Conservation (phyloP, 116 monocot genomes). For the Posidonia oceanica region DNA sequence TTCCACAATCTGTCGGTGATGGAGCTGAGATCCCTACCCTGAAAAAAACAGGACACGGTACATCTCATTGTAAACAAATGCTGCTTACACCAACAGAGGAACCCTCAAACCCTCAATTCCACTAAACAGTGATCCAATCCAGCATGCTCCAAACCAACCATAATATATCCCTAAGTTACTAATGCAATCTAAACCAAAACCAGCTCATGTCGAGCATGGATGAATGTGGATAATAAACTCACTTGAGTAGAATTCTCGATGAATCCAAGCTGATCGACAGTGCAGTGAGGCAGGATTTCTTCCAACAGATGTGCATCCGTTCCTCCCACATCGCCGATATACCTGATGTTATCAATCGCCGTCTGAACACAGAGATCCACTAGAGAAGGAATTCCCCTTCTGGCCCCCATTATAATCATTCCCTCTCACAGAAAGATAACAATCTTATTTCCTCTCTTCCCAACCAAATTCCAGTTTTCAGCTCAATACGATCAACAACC, state of each 20-base stretch:
- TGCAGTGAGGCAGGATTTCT: conserved; percentile 72
- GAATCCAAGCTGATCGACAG: conserved; percentile 44
- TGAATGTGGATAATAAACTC: neutral
- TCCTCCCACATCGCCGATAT: conserved; percentile 62
- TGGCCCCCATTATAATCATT: neutral
- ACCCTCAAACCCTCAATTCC: neutral
- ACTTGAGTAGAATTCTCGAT: conserved; percentile 66
- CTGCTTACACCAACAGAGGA: neutral
- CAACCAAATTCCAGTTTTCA: no score
- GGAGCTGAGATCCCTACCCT: conserved; percentile 72
- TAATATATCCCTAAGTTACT: neutral
- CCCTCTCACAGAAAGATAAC: no score
- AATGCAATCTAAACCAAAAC: neutral
- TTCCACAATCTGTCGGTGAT: conserved; percentile 80
- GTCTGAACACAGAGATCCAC: conserved; percentile 50
- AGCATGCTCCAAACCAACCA: neutral
- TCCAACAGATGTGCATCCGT: conserved; percentile 46
- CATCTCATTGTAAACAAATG: no score
- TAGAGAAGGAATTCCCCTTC: conserved; percentile 36
- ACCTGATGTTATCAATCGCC: conserved; percentile 63
- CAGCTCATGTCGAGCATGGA: neutral
- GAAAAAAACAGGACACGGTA: neutral
- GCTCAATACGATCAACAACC: no score
- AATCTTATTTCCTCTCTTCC: no score
- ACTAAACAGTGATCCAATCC: neutral